Evolutionary conservation across 768 basidiomycete genomes (phyloP).

Genomic region (Tulasnella sp.): DNA sequence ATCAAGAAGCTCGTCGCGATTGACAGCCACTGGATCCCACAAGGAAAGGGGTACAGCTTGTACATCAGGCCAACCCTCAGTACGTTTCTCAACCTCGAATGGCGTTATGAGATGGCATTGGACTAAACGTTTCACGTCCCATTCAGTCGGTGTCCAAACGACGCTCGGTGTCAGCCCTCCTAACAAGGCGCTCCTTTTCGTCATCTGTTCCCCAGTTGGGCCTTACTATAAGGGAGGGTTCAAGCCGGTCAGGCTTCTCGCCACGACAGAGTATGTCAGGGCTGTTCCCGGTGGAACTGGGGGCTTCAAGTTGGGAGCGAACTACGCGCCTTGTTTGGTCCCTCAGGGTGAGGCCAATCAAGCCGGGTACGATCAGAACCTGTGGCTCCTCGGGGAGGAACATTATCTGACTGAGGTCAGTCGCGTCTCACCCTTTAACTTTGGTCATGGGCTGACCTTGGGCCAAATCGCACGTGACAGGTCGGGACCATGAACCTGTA

Average conservation of each 20-base stretch:
- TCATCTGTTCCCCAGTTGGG: conserved; percentile 53
- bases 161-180: conserved; percentile 39
- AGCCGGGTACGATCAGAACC: conserved; percentile 74
- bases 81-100: neutral
- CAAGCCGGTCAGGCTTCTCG: conserved; percentile 83
- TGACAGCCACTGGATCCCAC: conserved; percentile 87
- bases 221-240: conserved; percentile 81
- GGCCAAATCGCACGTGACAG: conserved; percentile 19
- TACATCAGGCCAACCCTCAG: conserved; percentile 79
- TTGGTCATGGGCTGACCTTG: neutral
- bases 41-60: conserved; percentile 75
- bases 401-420: conserved; percentile 36
- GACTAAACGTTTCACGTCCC: neutral
- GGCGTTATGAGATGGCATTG: too few relatives aligned
- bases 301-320: conserved; percentile 75
- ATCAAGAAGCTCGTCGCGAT: conserved; percentile 77
- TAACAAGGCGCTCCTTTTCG: conserved; percentile 51
- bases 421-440: conserved; percentile 17
- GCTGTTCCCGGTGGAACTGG: conserved; percentile 56
- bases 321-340: conserved; percentile 80
- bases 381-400: conserved; percentile 70
- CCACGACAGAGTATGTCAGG: conserved; percentile 38
- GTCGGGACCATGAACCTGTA: conserved; percentile 94
- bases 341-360: conserved; percentile 69
- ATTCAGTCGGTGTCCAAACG: conserved; percentile 61